Percentiles rank a stretch among this genome's conserved stretches.
These are phyloP conservation scores for Mycena crocata DNA, from an alignment of 768 basidiomycete species.

Conservation along the genomic window DNA sequence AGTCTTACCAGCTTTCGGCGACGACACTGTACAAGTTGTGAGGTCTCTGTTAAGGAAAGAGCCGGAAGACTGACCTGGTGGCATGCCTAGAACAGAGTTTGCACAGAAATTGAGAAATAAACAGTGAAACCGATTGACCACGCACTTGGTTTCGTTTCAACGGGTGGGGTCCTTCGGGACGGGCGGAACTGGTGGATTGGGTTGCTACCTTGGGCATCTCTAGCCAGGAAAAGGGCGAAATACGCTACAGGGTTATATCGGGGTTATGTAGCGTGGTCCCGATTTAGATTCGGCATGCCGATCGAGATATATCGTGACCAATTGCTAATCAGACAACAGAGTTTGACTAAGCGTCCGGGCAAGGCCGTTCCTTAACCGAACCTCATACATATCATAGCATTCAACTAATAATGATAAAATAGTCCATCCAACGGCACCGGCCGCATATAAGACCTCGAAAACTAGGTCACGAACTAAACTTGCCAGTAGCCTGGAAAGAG, in stretches of 20 bases:
- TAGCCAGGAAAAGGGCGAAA: conserved; percentile 5
- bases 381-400: conserved; percentile 12
- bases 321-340: neutral
- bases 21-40: conserved; percentile 64
- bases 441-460: conserved; percentile 18
- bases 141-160: conserved; percentile 63
- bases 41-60: conserved; percentile 14
- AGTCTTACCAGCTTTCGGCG: conserved; percentile 71
- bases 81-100: conserved; percentile 56
- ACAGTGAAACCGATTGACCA: conserved; percentile 2
- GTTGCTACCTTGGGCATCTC: conserved; percentile 54
- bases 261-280: too few relatives aligned
- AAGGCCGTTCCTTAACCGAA: neutral
- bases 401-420: conserved; percentile 30
- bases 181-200: conserved; percentile 42
- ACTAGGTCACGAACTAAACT: conserved; percentile 36
- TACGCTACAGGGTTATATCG: too few relatives aligned
- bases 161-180: conserved; percentile 56
- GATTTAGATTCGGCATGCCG: too few relatives aligned
- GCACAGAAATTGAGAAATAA: neutral
- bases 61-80: conserved; percentile 55
- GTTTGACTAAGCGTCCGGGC: neutral
- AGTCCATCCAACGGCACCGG: conserved; percentile 1
- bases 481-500: conserved; percentile 47
- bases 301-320: too few relatives aligned